Percentiles rank a stretch among this genome's conserved stretches.
These are phyloP conservation scores for Blastobotrys serpentis DNA, from an alignment of 1,139 yeast genomes.

Conservation along the genomic window DNA sequence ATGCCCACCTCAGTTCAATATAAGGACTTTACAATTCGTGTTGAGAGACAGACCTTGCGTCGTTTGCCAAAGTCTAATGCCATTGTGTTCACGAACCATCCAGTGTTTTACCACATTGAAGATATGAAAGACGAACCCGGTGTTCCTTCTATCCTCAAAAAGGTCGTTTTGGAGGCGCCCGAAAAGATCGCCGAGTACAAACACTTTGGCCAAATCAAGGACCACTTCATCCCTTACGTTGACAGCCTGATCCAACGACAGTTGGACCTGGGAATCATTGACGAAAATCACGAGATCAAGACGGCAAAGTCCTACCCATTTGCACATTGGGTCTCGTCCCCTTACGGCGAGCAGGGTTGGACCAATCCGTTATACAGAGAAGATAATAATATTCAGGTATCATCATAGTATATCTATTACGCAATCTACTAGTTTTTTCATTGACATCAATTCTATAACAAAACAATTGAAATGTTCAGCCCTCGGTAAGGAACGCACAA, in stretches of 20 bases:
- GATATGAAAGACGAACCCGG: constrained; percentile 79
- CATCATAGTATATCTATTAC: not conserved
- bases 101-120: constrained; percentile 64
- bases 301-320: constrained; percentile 67
- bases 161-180: constrained; percentile 65
- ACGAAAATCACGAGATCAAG: constrained; percentile 55
- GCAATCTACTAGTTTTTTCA: no score
- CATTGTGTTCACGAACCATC: constrained; percentile 63
- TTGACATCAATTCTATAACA: no score
- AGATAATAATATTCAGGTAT: not conserved
- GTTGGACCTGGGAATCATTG: constrained; percentile 53
- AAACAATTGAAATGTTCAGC: constrained; percentile 26
- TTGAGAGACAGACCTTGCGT: constrained; percentile 65
- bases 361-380: constrained; percentile 26
- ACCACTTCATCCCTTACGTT: constrained; percentile 57
- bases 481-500: constrained; percentile 39
- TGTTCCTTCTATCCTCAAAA: constrained; percentile 63
- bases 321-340: constrained; percentile 41
- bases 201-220: constrained; percentile 55
- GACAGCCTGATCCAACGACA: constrained; percentile 59
- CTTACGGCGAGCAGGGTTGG: constrained; percentile 29
- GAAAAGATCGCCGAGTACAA: constrained; percentile 63
- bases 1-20: constrained; percentile 31
- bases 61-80: constrained; percentile 63
- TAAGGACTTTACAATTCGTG: constrained; percentile 54